Evolutionary conservation across 2,329 filamentous ascomycete genomes (phyloP).

Genomic region (Calonectria montana): DNA sequence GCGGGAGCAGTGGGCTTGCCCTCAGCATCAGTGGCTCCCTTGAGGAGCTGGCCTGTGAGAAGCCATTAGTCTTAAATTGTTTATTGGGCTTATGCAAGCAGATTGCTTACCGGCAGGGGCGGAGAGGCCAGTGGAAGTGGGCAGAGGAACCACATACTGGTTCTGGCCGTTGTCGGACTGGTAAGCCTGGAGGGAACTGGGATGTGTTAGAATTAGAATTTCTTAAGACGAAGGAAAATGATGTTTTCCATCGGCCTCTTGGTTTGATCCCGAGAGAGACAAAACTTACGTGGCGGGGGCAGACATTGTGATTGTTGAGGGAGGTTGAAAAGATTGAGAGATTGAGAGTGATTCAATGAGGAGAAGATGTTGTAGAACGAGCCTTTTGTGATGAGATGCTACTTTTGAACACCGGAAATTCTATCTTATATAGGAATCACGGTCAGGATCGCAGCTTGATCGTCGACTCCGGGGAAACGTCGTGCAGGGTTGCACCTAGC

Average conservation of each 20-base stretch:
- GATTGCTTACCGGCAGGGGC: background rate
- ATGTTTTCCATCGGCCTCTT: no score
- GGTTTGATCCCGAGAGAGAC: no score
- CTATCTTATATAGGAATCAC: background rate
- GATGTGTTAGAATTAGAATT: background rate
- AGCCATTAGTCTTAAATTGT: background rate
- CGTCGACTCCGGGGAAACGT: background rate
- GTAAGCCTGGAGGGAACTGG: background rate
- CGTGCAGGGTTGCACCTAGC: background rate
- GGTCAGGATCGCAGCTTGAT: background rate
- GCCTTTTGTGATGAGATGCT: background rate
- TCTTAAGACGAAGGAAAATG: no score
- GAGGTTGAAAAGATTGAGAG: background rate
- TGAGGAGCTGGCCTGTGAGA: background rate
- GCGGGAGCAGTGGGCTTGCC: background rate
- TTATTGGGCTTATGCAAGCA: no score
- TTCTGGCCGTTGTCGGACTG: background rate
- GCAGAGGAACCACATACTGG: background rate
- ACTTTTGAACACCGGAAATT: background rate
- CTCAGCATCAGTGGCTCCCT: background rate
- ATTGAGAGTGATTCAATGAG: background rate
- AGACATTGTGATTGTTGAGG: background rate
- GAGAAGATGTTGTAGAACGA: background rate
- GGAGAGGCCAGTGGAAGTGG: background rate
- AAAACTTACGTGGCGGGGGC: background rate